Evolutionary conservation across 1,284 basidiomycete species (phyloP).

Genomic region (Ustilago trichophora): DNA sequence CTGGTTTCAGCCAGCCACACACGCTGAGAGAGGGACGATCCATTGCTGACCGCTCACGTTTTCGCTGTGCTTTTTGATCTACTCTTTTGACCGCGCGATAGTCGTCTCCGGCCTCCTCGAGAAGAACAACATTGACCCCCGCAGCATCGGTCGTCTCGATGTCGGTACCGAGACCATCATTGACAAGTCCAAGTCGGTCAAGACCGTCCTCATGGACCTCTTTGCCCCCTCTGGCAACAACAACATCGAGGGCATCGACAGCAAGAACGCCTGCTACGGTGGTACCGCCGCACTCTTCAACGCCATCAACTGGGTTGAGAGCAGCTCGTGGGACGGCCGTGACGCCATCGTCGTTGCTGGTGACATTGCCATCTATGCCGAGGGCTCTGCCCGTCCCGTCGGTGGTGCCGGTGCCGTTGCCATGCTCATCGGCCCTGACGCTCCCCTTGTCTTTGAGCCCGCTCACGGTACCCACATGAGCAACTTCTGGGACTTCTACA

Average conservation of each 20-base stretch:
- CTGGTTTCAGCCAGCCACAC: no score
- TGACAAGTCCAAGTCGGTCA: slow-evolving; percentile 99
- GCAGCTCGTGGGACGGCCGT: slow-evolving; percentile 95
- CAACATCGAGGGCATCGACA: slow-evolving; percentile 98
- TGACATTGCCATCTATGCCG: slow-evolving; percentile 98
- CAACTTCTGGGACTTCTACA: slow-evolving; percentile 78
- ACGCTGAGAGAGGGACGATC: no score
- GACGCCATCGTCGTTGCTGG: slow-evolving; percentile 97
- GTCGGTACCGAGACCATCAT: slow-evolving; percentile 99
- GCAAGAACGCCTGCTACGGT: slow-evolving; percentile 99
- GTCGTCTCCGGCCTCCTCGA: slow-evolving; percentile 78
- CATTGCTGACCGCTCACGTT: no score
- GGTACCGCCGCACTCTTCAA: slow-evolving; percentile 98
- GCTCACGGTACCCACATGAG: slow-evolving; percentile 97
- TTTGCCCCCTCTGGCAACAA: slow-evolving; percentile 90
- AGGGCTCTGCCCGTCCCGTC: slow-evolving; percentile 91
- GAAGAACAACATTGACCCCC: slow-evolving; percentile 96
- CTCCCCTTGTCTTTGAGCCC: slow-evolving; percentile 92
- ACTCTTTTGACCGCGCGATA: no score
- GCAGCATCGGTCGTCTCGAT: slow-evolving; percentile 93
- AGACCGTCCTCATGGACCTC: slow-evolving; percentile 98
- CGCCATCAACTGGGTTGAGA: slow-evolving; percentile 90
- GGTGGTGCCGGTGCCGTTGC: slow-evolving; percentile 96
- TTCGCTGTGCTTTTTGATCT: no score
- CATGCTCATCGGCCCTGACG: slow-evolving; percentile 95